Conservation (phyloP, 768 basidiomycete species). For the Hydnomerulius pinastri region DNA sequence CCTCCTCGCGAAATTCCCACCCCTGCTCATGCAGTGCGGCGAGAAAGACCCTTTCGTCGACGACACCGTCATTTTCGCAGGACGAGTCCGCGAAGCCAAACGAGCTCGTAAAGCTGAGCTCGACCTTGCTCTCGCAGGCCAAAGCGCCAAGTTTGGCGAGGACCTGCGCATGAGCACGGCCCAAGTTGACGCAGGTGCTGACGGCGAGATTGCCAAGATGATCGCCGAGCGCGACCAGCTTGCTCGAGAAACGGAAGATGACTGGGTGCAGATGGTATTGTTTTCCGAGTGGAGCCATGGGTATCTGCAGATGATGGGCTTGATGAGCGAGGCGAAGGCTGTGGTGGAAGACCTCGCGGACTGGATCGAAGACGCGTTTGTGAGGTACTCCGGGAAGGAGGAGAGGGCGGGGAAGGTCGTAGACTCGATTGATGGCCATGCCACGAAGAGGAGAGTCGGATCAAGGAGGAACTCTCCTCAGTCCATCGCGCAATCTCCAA, state of each 20-base stretch:
- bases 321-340: constrained; percentile 81
- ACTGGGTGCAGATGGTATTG: constrained; percentile 93
- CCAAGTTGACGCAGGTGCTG: constrained; percentile 25
- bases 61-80: constrained; percentile 96
- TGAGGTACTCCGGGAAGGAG: constrained; percentile 31
- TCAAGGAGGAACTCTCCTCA: constrained; percentile 25
- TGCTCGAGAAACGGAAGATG: constrained; percentile 75
- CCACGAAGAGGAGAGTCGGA: constrained; percentile 28
- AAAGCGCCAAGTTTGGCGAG: constrained; percentile 65
- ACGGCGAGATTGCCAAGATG: constrained; percentile 41
- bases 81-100: constrained; percentile 93
- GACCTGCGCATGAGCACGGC: constrained; percentile 60
- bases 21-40: constrained; percentile 90
- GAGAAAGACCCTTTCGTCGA: constrained; percentile 97
- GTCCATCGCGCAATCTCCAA: constrained; percentile 16
- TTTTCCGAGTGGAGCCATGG: constrained; percentile 98
- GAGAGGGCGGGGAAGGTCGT: constrained; percentile 18
- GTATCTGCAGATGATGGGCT: constrained; percentile 89
- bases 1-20: constrained; percentile 91
- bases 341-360: constrained; percentile 83
- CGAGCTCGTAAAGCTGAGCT: constrained; percentile 76
- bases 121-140: constrained; percentile 57
- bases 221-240: constrained; percentile 62
- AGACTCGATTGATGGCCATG: constrained; percentile 16
- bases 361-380: constrained; percentile 87